Evolutionary conservation across 2,329 filamentous ascomycete species (phyloP).

Genomic region (Cladosporium sp.): DNA sequence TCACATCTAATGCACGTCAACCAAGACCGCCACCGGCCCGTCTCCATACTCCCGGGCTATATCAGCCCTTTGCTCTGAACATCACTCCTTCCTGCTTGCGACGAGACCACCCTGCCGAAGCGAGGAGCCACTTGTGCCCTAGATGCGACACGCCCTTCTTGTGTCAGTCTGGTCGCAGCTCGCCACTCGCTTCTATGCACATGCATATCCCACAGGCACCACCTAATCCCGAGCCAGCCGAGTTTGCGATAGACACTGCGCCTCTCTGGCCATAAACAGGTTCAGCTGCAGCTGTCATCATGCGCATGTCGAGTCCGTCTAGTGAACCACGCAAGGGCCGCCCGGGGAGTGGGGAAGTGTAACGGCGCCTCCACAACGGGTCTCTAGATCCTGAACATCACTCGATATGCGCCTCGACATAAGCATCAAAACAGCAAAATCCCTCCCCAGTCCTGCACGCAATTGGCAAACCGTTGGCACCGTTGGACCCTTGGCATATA

Average conservation of each 20-base stretch:
- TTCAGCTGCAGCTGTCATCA: slow-evolving; percentile 5
- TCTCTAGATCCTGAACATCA: not conserved
- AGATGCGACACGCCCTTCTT: not conserved
- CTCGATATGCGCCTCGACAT: slow-evolving; percentile 7
- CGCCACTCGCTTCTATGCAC: not conserved
- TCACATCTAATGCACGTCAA: not conserved
- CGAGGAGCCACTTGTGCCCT: not conserved
- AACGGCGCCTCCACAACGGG: not conserved
- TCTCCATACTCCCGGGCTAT: not conserved
- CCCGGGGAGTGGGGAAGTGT: slow-evolving; percentile 5
- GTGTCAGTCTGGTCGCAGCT: no score
- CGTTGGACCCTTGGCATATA: slow-evolving; percentile 1
- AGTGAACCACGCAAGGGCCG: slow-evolving; percentile 7
- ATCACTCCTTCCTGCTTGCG: not conserved
- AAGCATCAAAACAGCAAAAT: not conserved
- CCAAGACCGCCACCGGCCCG: not conserved
- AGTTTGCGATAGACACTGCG: not conserved
- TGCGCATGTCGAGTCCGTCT: not conserved
- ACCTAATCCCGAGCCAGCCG: not conserved
- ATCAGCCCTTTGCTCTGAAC: not conserved
- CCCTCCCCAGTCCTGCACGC: not conserved
- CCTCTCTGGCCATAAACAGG: not conserved
- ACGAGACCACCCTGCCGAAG: not conserved
- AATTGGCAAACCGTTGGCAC: slow-evolving; percentile 5
- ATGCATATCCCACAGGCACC: not conserved